phyloP scores from a whole-genome alignment of 2,329 filamentous ascomycete genomes.

The Colletotrichum acutatum region DNA sequence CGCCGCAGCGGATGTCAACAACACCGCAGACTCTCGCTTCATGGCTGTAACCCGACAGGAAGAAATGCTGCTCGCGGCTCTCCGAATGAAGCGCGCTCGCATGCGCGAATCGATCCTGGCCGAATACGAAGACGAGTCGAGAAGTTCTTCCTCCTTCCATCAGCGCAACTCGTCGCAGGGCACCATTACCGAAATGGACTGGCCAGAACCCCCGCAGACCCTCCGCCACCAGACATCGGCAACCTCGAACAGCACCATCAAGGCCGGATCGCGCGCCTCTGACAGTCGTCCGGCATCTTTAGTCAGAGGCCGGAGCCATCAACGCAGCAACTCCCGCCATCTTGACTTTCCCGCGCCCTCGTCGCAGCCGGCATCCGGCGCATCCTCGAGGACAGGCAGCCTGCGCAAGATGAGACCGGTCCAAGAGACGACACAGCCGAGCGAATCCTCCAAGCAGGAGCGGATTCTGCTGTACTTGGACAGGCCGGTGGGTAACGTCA shows the following conservation, averaged over 20 bases:
- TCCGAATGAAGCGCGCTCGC: constrained; percentile 66
- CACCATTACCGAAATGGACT: constrained; percentile 30
- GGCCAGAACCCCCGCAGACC: constrained; percentile 28
- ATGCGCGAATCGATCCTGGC: constrained; percentile 61
- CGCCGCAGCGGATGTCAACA: constrained; percentile 50
- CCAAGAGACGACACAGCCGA: neutral
- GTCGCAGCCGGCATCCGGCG: neutral
- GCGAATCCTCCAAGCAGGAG: constrained; percentile 41
- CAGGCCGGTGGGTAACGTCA: constrained; percentile 40
- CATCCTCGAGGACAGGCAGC: constrained; percentile 14
- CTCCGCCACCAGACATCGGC: constrained; percentile 34
- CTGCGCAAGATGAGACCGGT: constrained; percentile 4
- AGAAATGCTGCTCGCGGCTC: constrained; percentile 66
- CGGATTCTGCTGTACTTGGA: constrained; percentile 47
- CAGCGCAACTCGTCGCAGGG: constrained; percentile 31
- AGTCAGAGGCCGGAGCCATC: neutral
- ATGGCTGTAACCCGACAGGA: constrained; percentile 70
- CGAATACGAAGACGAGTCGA: constrained; percentile 52
- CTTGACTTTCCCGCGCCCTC: neutral
- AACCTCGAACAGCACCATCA: constrained; percentile 35
- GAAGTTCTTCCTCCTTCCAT: neutral
- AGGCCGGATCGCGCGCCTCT: constrained; percentile 9
- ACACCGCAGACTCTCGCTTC: constrained; percentile 54
- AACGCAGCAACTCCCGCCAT: constrained; percentile 4
- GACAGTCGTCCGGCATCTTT: constrained; percentile 4